phyloP scores from a whole-genome alignment of 148 eudicot genomes.

The Vaccinium vitisidaea region DNA sequence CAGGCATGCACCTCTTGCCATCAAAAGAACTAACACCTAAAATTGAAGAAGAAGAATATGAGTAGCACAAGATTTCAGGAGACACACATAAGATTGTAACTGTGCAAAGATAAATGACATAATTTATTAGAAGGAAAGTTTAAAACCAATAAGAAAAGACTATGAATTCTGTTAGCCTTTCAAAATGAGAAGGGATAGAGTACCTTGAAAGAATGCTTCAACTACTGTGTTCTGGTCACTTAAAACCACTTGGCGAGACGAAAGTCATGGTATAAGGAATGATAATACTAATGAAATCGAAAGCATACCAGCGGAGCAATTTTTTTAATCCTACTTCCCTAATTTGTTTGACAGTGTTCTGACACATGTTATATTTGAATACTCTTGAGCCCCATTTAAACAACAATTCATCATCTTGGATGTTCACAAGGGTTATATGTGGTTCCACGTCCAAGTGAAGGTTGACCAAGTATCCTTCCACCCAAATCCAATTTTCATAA shows the following conservation, averaged over 20 bases:
- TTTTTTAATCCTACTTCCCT: background rate
- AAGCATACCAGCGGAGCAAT: background rate
- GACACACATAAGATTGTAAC: no score
- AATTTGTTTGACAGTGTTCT: background rate
- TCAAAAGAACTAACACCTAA: no score
- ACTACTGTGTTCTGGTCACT: background rate
- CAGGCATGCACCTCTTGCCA: no score
- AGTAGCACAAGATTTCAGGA: no score
- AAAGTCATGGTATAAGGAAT: background rate
- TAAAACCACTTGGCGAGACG: background rate
- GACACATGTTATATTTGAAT: background rate
- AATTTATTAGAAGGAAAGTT: no score
- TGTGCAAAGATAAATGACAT: no score
- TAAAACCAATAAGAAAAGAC: no score
- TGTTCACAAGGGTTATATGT: background rate
- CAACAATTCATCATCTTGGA: background rate
- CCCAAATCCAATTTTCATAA: background rate
- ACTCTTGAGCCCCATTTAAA: background rate
- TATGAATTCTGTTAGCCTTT: no score
- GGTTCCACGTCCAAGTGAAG: background rate
- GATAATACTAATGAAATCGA: background rate
- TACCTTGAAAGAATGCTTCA: no score
- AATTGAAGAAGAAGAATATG: no score
- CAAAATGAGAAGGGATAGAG: no score
- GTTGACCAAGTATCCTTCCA: background rate